Base-by-base conservation (phyloP, 176 grass and related monocot genomes). In the Avena insularis region DNA sequence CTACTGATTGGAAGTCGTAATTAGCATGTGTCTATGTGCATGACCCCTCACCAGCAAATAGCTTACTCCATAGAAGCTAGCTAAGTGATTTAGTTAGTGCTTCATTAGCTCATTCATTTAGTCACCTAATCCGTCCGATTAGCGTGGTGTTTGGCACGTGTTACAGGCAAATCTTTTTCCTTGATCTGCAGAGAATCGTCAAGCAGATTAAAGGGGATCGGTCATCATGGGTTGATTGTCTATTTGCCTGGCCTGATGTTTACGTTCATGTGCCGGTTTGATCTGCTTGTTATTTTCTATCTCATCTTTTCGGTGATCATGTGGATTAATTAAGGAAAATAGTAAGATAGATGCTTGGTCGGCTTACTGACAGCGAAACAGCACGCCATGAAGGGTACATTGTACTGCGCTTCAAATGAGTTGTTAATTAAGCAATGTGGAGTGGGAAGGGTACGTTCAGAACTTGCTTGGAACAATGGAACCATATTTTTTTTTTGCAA, bases 41-140 rank as follows among this genome's bases (percentile, higher is more conserved):
- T 12, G 59, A 85, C 73, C 73, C 29, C 12, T 85, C 75, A 86
- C 61, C 35, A 86, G 74, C 75, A 78, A 46, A 67, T 67, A 51
- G 61, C 46, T 33, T 73, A 17, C 40, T 43, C 40, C 48, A 48
- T 75, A 63, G 48, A 16, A 57, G 49, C 49, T 61, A 54, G 25
- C 59, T 66, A 35, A 76, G 25, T 55, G 49, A 11, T 55, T 17
- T 35, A 29, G 74, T 77, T 55, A 55, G 74, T 33, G 50, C 23
- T 11, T 47, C 12, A 35, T 33, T 81, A 51, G 12, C 9, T 67
- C 15, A 21, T 54, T 62, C 5, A 84, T 77, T 47, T 85, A 54
- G 73, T 49, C 16, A 53, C 19, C 59, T 45, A 85, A 85, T 66
- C 60, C 0, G 46, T 75, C 70, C 0, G 29, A 11, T 56, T 78